Evolutionary conservation across 2,329 filamentous ascomycete genomes (phyloP), one percentile per base, ranked within the genome.

Genomic region (Aureobasidium subglaciale): DNA sequence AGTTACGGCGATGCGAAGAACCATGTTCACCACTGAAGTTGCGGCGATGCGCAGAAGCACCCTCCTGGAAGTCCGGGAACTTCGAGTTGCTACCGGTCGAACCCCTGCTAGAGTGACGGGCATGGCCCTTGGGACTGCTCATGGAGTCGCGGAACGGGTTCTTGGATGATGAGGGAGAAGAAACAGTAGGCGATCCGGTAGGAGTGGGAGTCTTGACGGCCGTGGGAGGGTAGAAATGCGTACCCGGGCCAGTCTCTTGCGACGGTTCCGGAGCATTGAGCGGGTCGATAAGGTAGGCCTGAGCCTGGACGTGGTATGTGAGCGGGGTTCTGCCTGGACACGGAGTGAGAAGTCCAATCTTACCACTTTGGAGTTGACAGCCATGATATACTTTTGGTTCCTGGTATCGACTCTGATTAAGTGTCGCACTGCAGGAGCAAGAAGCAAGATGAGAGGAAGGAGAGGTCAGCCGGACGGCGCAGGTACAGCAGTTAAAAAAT

Each of bases 201-300:
- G 63, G 52, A 66, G 68, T 49, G 66, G 68, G 58, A 53, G 32
- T 35, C 27, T 42, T 50, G 18, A 35, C 22, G 27, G 38, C 16
- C 9, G 37, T 27, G n/a, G 56, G 59, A 29, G 56, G 42, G 13
- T 53, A 69, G 63, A 83, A 80, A 59, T 81, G 80, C 3, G 76
- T 74, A 57, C 81, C 81, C n/a, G 80, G 79, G 7, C 85, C 84
- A 45, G 82, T 86, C 65, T 87, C 82, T 59, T 85, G 79, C 58
- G 76, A 81, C 13, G 86, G 86, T 59, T 87, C 83, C 9, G 83
- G 84, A 20, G 78, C 84, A 63, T 76, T 83, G 59, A 90, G 73
- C 60, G 86, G 87, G 63, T 87, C 84, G 61, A 89, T 80, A 41
- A 90, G 74, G 65, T 86, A 84, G 64, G 81, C 78, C 53, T 78